Base-by-base conservation (phyloP, 108 stramenopile species). In the Fistulifera pelliculosa region DNA sequence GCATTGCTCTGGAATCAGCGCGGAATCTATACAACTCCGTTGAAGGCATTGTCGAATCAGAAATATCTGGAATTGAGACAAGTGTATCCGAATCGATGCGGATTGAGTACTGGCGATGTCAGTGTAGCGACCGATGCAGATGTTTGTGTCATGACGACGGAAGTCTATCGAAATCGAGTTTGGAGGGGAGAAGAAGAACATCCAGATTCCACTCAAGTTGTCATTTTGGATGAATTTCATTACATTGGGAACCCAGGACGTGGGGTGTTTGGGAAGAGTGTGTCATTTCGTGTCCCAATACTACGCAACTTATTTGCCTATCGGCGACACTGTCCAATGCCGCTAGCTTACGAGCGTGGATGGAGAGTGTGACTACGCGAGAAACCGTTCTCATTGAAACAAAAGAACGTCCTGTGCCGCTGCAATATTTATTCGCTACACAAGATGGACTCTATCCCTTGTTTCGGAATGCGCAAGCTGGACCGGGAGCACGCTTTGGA, bases 231-330 rank as follows among this genome's bases (percentile, higher is more conserved):
- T 56, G 96, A 97, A 64, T 95, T 97, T 60, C 96, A 97, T 73
- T 97, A 94, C 77, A 95, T 97, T 89, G 93, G 93, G 54, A 81
- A 88, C 49, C 80, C 76, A 42, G 87, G 92, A 40, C 61, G 96
- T 24, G 96, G 96, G 87, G 90, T 18, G 89, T 95, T 27, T 97
- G 96, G 96, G 96, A 97, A 56, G 96, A 97, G 59, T 76, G 74
- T 43, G 76, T 97, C 31, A 94, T 97, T 55, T 76, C 74, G 27
- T 87, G 80, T 27, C 94, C 96, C 8, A 18, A 59, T 3, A 73
- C 82, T 54, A 79, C 90, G 7, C 84, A 91, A 50, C 81, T 97
- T 53, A 84, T 97, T 25, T 91, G 89, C 0, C 76, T 97, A 25
- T 87, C 82, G 11, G 96, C 96, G 0, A 96, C 96, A 27, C 61